Conservation (phyloP, 1,284 basidiomycete genomes). For the Tilletia indica region DNA sequence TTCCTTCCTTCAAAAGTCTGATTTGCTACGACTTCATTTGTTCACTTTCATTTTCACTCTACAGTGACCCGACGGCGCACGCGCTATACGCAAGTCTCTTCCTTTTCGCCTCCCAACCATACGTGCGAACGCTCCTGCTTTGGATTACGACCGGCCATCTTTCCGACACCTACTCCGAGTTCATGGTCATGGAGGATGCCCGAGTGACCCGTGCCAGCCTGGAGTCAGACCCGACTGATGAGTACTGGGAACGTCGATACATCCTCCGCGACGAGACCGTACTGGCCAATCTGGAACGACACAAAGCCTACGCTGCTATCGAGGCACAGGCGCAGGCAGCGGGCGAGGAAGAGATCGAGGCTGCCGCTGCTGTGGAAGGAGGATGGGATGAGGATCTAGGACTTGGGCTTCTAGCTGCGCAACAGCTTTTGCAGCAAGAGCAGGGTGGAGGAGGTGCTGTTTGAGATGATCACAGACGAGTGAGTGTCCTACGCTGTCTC, state of each 20-base stretch:
- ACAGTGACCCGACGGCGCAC: conserved; percentile 42
- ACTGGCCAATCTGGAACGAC: conserved; percentile 39
- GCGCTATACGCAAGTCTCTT: conserved; percentile 47
- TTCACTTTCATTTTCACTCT: not conserved
- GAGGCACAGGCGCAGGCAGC: conserved; percentile 14
- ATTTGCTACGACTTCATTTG: not conserved
- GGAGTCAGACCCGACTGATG: conserved; percentile 53
- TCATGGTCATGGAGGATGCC: conserved; percentile 54
- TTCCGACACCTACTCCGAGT: conserved; percentile 54
- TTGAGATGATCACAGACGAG: conserved; percentile 49
- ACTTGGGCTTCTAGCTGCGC: conserved; percentile 32
- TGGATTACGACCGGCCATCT: conserved; percentile 55
- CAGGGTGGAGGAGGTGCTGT: conserved; percentile 25
- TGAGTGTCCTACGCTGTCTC: conserved; percentile 23
- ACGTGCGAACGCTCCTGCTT: conserved; percentile 46
- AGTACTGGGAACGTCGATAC: conserved; percentile 55
- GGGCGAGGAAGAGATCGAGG: conserved; percentile 16
- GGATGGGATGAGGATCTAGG: conserved; percentile 29
- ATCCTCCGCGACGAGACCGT: conserved; percentile 49
- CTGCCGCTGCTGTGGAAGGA: conserved; percentile 11
- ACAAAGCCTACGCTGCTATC: conserved; percentile 16
- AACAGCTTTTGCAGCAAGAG: conserved; percentile 19
- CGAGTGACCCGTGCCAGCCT: conserved; percentile 51
- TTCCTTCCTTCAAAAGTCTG: not conserved
- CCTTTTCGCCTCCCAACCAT: conserved; percentile 51